Evolutionary conservation across 169 alveolate species (phyloP), one percentile per base, ranked within the genome.

Genomic region (Cyclospora cayetanensis): DNA sequence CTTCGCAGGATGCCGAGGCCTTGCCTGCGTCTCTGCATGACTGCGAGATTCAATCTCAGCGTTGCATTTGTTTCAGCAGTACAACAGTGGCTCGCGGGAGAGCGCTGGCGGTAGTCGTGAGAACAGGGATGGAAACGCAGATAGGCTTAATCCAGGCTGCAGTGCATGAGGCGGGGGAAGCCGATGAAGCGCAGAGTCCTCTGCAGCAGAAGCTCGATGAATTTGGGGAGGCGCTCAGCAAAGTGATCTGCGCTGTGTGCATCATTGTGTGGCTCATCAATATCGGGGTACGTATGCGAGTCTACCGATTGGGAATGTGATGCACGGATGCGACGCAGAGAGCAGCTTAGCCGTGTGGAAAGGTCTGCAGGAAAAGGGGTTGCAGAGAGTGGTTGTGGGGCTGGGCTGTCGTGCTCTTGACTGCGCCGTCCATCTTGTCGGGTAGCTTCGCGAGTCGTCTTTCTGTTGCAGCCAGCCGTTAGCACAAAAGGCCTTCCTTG

Each of bases 81-180:
- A 98, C 99, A 31, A 95, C 98, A 5, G 97, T 98, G 15, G 97
- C 98, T 43, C 95, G 96, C 63, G 99, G 99, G 37, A 90, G 97
- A 42, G 98, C 98, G 43, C 90, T 97, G 11, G 99, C 99, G 37
- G 97, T 98, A 20, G 99, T 98, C 0, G 96, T 96, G 18, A 95
- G 97, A 5, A 98, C 99, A n/a, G 99, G 99, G 25, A 99, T 98
- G 99, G 90, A 93, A 15, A 98, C 99, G 9, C 99, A 98, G 91
- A 98, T 99, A n/a, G 99, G 99, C 2, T 96, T 97, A 77, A 98
- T 99, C 41, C 99, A 98, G 93, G 93, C 96, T 41, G 99, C 99
- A 20, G 99, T 99, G 4, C 95, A 97, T 34, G 99, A 97, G 79
- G 99, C 99, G 0, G 98, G 97, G 0, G 96, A 89, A n/a, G 97